These are phyloP conservation scores for Ogataea henricii DNA, from an alignment of 805 yeast genomes.

Conservation along the genomic window DNA sequence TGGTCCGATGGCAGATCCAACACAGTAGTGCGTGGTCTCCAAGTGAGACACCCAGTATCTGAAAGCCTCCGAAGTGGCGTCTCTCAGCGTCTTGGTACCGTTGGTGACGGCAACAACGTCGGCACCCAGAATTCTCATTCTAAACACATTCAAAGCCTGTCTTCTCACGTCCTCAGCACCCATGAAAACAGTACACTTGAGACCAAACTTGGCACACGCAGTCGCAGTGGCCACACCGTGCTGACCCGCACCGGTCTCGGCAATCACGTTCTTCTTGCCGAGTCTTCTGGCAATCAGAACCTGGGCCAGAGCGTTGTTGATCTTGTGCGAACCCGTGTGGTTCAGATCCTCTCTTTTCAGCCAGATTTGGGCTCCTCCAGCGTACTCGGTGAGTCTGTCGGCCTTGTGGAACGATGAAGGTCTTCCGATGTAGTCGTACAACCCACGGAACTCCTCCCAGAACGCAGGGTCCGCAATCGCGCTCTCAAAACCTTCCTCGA, in stretches of 20 bases:
- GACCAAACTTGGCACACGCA: conserved; percentile 89
- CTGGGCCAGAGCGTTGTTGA: conserved; percentile 83
- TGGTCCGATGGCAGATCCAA: conserved; percentile 99
- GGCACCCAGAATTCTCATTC: conserved; percentile 97
- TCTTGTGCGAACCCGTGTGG: conserved; percentile 88
- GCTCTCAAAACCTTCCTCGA: conserved; percentile 82
- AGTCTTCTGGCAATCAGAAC: conserved; percentile 76
- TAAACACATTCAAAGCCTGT: conserved; percentile 96
- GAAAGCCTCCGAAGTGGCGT: conserved; percentile 97
- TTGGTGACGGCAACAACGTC: conserved; percentile 89
- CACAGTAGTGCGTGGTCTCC: conserved; percentile 86
- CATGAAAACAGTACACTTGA: conserved; percentile 94
- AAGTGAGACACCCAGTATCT: conserved; percentile 92
- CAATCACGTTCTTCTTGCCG: conserved; percentile 76
- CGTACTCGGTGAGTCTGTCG: conserved; percentile 81
- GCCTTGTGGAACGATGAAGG: conserved; percentile 93
- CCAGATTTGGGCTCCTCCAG: conserved; percentile 97
- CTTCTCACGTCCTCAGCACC: conserved; percentile 99
- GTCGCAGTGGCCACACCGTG: conserved; percentile 94
- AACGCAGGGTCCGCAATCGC: conserved; percentile 88
- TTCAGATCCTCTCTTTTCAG: conserved; percentile 94
- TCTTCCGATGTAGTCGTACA: conserved; percentile 93
- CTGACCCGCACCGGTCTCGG: conserved; percentile 93
- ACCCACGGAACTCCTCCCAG: conserved; percentile 87
- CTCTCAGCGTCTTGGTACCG: conserved; percentile 95